These are phyloP conservation scores for Aspergillus sp. DNA, from an alignment of 2,329 filamentous ascomycete genomes.

Conservation along the genomic window DNA sequence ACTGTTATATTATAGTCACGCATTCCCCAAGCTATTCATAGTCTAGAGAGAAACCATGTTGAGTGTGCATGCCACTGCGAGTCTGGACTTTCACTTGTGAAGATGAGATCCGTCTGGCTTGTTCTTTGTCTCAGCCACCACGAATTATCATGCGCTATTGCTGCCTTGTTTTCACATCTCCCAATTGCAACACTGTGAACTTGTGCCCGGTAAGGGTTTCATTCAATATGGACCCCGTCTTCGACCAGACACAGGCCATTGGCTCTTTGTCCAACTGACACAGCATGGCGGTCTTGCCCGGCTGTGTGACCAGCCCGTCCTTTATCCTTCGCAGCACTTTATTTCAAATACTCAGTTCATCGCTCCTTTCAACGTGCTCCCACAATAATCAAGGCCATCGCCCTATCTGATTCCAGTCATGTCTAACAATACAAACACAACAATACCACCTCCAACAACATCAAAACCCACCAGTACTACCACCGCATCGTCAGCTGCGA, in stretches of 20 bases:
- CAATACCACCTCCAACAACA: background rate
- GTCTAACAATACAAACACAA: background rate
- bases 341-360: background rate
- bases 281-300: background rate
- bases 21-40: no score
- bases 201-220: no score
- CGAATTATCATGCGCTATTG: no score
- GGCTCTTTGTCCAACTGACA: background rate
- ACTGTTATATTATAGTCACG: no score
- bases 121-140: no score
- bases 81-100: no score
- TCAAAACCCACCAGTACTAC: background rate
- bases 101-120: no score
- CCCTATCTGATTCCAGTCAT: background rate
- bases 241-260: background rate
- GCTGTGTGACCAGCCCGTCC: background rate
- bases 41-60: no score
- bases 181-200: no score
- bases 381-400: background rate
- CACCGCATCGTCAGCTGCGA: background rate
- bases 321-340: background rate
- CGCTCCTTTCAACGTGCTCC: background rate
- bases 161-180: no score
- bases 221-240: background rate
- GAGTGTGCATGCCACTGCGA: no score